Conservation (phyloP, 306 rosid species). For the Cicer bijugum region DNA sequence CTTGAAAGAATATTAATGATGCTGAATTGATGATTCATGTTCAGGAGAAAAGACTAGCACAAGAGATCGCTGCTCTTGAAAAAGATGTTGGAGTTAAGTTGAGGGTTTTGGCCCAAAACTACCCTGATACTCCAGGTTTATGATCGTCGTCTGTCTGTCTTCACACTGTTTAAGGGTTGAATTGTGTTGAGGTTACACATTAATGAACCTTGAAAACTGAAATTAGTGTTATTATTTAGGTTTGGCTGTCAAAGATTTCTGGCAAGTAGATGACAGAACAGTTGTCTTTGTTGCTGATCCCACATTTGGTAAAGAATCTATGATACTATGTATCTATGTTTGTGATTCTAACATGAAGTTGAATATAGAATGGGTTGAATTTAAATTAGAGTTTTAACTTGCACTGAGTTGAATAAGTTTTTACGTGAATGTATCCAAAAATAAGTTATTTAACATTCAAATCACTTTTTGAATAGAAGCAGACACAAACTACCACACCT, state of each 20-base stretch:
- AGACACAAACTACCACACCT: not conserved
- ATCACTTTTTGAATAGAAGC: not conserved
- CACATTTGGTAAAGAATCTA: slow-evolving; percentile 71
- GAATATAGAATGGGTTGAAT: too few relatives aligned
- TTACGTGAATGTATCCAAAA: not conserved
- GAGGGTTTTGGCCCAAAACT: slow-evolving; percentile 94
- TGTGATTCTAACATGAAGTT: too few relatives aligned
- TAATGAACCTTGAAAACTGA: not conserved
- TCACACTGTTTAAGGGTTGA: slow-evolving; percentile 13
- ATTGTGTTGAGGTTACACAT: not conserved
- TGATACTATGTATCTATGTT: not conserved
- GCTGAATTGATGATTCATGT: slow-evolving; percentile 35
- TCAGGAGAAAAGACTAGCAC: slow-evolving; percentile 77
- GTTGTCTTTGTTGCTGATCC: slow-evolving; percentile 98
- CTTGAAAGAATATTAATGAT: slow-evolving; percentile 23
- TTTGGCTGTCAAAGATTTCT: slow-evolving; percentile 86
- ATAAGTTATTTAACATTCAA: not conserved
- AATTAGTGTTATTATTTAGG: slow-evolving; percentile 52
- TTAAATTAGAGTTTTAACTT: not conserved
- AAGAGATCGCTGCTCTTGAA: slow-evolving; percentile 77
- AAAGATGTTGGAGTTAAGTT: slow-evolving; percentile 81
- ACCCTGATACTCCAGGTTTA: slow-evolving; percentile 89
- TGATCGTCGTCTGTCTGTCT: not conserved
- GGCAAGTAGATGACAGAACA: slow-evolving; percentile 98
- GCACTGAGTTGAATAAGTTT: too few relatives aligned